Conservation (phyloP, 352 stramenopile genomes). For the Globisporangium abappressorium region DNA sequence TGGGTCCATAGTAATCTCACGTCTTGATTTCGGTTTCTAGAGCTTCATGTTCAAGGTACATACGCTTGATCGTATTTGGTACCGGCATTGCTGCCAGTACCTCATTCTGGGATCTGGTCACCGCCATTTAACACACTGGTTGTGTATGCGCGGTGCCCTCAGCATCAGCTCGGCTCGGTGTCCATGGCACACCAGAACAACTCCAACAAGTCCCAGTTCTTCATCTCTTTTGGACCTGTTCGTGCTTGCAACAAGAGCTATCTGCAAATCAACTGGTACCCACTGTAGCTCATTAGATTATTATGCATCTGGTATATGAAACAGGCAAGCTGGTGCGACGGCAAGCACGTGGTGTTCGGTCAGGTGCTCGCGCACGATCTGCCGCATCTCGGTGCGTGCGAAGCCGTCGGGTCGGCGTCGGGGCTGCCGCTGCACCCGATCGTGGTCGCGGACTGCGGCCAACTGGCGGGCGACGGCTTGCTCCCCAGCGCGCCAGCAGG, state of each 20-base stretch:
- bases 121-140: neutral
- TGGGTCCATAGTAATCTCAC: neutral
- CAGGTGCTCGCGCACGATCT: constrained; percentile 88
- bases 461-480: constrained; percentile 48
- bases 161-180: constrained; percentile 91
- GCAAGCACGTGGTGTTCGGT: constrained; percentile 99
- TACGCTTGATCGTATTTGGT: neutral
- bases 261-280: neutral
- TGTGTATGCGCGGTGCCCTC: constrained; percentile 34
- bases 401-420: constrained; percentile 44
- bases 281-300: neutral
- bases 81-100: neutral
- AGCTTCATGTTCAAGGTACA: constrained; percentile 79
- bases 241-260: neutral
- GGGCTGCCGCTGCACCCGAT: constrained; percentile 48
- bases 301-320: neutral
- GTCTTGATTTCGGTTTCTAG: constrained; percentile 44
- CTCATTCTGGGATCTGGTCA: neutral
- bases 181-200: constrained; percentile 97
- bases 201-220: constrained; percentile 99
- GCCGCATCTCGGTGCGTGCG: constrained; percentile 40
- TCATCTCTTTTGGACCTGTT: constrained; percentile 92
- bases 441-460: constrained; percentile 54
- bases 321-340: constrained; percentile 89
- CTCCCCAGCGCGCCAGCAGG: constrained; percentile 10